Percentiles rank a stretch among this genome's conserved stretches.
Evolutionary conservation across 768 basidiomycete species (phyloP).

Genomic region (Baorangia bicolor): DNA sequence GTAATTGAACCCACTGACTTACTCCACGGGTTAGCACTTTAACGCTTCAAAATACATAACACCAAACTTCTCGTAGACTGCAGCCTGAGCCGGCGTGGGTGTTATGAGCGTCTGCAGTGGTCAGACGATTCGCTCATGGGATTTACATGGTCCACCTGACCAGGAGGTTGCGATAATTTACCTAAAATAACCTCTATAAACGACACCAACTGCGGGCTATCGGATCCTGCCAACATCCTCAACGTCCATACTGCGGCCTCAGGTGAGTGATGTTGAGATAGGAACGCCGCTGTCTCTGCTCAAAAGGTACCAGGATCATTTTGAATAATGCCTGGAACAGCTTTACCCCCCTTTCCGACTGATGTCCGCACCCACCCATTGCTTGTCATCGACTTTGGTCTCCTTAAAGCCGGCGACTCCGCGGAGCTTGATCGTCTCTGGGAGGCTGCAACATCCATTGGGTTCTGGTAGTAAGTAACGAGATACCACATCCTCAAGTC

Average conservation of each 20-base stretch:
- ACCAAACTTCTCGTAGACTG: no score
- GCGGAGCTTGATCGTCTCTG: slow-evolving; percentile 44
- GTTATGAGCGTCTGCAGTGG: no score
- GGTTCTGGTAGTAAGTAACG: slow-evolving; percentile 53
- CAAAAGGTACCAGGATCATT: neutral
- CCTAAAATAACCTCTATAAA: neutral
- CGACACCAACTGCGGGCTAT: no score
- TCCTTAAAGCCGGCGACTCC: slow-evolving; percentile 35
- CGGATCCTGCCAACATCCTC: neutral
- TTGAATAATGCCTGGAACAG: slow-evolving; percentile 32
- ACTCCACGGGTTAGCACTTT: no score
- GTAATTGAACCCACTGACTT: no score
- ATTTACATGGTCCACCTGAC: no score
- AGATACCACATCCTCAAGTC: neutral
- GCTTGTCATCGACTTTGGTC: slow-evolving; percentile 44
- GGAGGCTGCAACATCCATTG: slow-evolving; percentile 47
- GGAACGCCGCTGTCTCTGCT: neutral
- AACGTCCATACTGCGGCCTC: neutral
- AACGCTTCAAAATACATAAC: no score
- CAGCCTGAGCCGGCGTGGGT: no score
- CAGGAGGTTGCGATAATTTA: no score
- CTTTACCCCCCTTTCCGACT: slow-evolving; percentile 43
- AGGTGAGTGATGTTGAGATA: neutral
- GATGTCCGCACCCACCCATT: slow-evolving; percentile 45
- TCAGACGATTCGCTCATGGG: no score